phyloP scores from a whole-genome alignment of 2,329 filamentous ascomycete genomes.

The Acrodontium crateriforme region DNA sequence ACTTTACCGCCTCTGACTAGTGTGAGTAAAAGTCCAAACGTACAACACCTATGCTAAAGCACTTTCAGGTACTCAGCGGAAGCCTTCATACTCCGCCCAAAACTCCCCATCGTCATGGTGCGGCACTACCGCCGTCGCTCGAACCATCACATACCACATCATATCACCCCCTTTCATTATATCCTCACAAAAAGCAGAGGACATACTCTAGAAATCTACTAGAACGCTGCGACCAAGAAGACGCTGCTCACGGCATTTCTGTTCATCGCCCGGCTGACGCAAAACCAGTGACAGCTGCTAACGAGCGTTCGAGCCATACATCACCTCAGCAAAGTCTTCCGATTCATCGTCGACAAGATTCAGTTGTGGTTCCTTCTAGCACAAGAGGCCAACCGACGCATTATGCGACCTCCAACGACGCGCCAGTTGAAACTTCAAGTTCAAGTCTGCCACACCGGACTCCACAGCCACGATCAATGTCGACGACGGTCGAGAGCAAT shows the following conservation, averaged over 20 bases:
- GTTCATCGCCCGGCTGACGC: slow-evolving; percentile 1
- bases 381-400: no score
- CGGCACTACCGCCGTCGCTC: slow-evolving; percentile 15
- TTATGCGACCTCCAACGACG: no score
- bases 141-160: slow-evolving; percentile 19
- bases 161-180: slow-evolving; percentile 21
- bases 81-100: slow-evolving; percentile 17
- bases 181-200: slow-evolving; percentile 23
- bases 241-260: not conserved
- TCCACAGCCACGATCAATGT: no score
- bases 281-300: not conserved
- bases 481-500: no score
- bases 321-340: slow-evolving; percentile 2
- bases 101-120: slow-evolving; percentile 16
- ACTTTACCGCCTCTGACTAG: no score
- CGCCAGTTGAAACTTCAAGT: no score
- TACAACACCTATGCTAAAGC: no score
- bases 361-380: not conserved
- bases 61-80: slow-evolving; percentile 19
- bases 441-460: no score
- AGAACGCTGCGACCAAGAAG: slow-evolving; percentile 1
- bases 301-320: not conserved
- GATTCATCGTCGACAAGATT: not conserved
- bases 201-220: slow-evolving; percentile 10
- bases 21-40: no score